Conservation (phyloP, 2,329 filamentous ascomycete genomes). For the Knufia petricola region DNA sequence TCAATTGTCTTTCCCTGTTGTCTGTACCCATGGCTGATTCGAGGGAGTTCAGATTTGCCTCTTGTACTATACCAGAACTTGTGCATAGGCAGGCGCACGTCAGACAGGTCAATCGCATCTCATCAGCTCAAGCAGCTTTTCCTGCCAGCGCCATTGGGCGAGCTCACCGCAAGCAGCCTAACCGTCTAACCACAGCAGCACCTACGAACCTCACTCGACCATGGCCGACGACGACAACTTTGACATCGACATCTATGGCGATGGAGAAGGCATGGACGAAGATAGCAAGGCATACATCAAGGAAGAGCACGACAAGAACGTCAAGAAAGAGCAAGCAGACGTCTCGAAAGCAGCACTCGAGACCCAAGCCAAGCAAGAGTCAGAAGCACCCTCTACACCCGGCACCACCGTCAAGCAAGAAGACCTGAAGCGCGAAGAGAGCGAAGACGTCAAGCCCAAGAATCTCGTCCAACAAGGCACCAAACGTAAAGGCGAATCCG, state of each 20-base stretch:
- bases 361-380: constrained; percentile 17
- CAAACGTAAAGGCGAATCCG: constrained; percentile 52
- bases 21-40: not conserved
- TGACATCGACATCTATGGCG: constrained; percentile 62
- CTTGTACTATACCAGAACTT: constrained; percentile 1
- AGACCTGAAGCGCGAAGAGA: constrained; percentile 2
- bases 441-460: constrained; percentile 5
- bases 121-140: not conserved
- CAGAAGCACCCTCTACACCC: constrained; percentile 17
- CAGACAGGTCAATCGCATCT: constrained; percentile 4
- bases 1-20: not conserved
- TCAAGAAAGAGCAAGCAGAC: constrained; percentile 11
- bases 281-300: constrained; percentile 36
- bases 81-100: constrained; percentile 5
- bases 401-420: constrained; percentile 1
- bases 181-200: constrained; percentile 1
- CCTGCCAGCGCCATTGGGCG: not conserved
- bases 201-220: not conserved
- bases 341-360: constrained; percentile 10
- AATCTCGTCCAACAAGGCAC: constrained; percentile 39
- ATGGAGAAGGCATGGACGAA: constrained; percentile 36
- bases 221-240: constrained; percentile 58
- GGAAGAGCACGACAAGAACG: constrained; percentile 21
- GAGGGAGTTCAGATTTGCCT: not conserved
- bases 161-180: constrained; percentile 1